Evolutionary conservation across 345 rosid species (phyloP), one percentile per base, ranked within the genome.

Genomic region (Citrus mangshanensis): DNA sequence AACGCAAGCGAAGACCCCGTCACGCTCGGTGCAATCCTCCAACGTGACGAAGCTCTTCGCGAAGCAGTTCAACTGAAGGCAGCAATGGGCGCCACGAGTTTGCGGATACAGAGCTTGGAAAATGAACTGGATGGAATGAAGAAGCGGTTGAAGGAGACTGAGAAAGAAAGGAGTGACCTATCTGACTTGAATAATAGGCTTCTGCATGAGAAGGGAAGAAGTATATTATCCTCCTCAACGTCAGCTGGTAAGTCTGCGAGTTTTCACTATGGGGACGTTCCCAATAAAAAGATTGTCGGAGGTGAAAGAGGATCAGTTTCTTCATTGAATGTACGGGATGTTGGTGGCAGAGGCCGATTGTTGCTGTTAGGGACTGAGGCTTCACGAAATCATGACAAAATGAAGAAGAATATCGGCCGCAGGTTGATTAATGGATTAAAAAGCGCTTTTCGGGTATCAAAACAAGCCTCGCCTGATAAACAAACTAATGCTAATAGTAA

Each of bases 11-110:
- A 77, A 30, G 77, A 78, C 12, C 40, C 82, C 6, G 64, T 80
- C 9, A 92, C 95, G 13, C 90, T 93, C 1, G 94, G 97, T 7
- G 81, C 89, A n/a, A 90, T 95, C 76, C 93, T 95, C 71, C 90
- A 84, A 70, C 85, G 87, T 9, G 98, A 92, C 35, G 90, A 97
- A 3, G 89, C 94, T 1, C 67, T 67, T 19, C 80, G 93, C 19
- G 85, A 90, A 76, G 85, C 87, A n/a, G 84, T 82, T n/a, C 85
- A 91, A 56, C 84, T 95, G 19, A 92, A 89, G 81, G 89, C 88
- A 6, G 91, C 89, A 27, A 93, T 93, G 98, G 82, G 86, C 4
- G 81, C 94, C 8, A 91, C 98, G 0, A 91, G 85, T 77, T 82
- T 88, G 24, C 89, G 95, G 5, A 93, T 95, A 18, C 78, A 89